Evolutionary conservation across 768 basidiomycete species (phyloP), one percentile per base, ranked within the genome.

Genomic region (Agrocybe pediades): DNA sequence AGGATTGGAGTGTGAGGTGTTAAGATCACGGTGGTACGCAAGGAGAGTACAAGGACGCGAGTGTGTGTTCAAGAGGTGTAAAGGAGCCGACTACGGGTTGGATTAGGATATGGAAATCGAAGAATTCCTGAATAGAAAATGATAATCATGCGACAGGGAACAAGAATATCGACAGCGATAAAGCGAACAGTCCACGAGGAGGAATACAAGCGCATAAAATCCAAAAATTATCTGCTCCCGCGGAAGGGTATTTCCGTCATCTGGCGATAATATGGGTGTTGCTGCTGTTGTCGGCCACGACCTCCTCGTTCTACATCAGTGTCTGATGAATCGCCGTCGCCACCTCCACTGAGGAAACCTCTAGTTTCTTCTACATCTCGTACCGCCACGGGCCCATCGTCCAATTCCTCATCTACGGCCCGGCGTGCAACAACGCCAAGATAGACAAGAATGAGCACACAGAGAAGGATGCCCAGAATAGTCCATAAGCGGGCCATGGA

Each of bases 401-500:
- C 75, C 33, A 83, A 65, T 60, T 83, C 80, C 7, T 78, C 74
- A 56, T 82, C 74, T 30, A 82, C 78, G 11, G 79, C 80, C 48
- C 80, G 78, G 13, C 92, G 87, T 36, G 92, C 92, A 54, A 95
- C 84, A 67, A 83, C 78, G 44, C 88, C 84, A 46, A 95, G 78
- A 71, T 95, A 95, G 45, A 92, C 61, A 58, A 94, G 82, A 60
- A 95, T 84, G 30, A 77, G 80, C 54, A 92, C 62, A 66, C 90
- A 92, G 1, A 95, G 78, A 21, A 74, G 62, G 54, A 92, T 81
- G 45, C 92, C 91, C 30, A 74, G 71, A 44, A 85, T 71, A n/a
- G 88, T 87, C 79, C 81, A 90, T 64, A 83, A 72, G 51, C 77
- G 78, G 43, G 78, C 79, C 49, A 84, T 68, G 51, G 69, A 67